Conservation (phyloP, 1,284 basidiomycete genomes). For the Vanrija pseudolonga region DNA sequence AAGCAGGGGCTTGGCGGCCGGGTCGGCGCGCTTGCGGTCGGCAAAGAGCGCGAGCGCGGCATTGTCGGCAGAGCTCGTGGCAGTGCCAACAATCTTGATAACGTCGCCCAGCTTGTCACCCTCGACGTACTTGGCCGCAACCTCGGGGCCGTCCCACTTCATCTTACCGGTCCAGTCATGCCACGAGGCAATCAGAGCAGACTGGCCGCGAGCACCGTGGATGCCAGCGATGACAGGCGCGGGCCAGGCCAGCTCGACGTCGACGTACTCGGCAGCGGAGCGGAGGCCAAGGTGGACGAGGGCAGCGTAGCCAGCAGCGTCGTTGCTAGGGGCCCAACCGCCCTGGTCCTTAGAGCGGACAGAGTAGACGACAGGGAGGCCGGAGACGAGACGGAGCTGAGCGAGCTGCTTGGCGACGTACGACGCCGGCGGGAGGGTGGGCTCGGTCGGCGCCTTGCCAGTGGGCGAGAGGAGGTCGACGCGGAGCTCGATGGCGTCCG, state of each 20-base stretch:
- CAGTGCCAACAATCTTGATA: constrained; percentile 87
- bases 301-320: constrained; percentile 68
- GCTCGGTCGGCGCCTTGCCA: constrained; percentile 46
- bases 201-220: constrained; percentile 62
- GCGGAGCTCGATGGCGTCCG: constrained; percentile 88
- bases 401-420: constrained; percentile 83
- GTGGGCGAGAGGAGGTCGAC: constrained; percentile 76
- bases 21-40: constrained; percentile 38
- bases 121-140: constrained; percentile 65
- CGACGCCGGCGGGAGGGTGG: constrained; percentile 62
- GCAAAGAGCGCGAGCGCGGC: constrained; percentile 73
- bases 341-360: constrained; percentile 85
- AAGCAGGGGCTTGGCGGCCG: constrained; percentile 70
- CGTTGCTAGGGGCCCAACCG: constrained; percentile 81
- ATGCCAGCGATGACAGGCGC: constrained; percentile 63
- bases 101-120: constrained; percentile 75
- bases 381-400: constrained; percentile 69
- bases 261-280: constrained; percentile 86
- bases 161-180: constrained; percentile 88
- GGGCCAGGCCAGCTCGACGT: constrained; percentile 80
- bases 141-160: constrained; percentile 70
- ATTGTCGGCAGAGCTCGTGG: constrained; percentile 72
- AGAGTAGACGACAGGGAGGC: constrained; percentile 87
- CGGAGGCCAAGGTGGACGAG: constrained; percentile 76
- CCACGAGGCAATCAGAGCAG: constrained; percentile 85